Base-by-base conservation (phyloP, 768 basidiomycete genomes). In the Pleurotus ostreatus region DNA sequence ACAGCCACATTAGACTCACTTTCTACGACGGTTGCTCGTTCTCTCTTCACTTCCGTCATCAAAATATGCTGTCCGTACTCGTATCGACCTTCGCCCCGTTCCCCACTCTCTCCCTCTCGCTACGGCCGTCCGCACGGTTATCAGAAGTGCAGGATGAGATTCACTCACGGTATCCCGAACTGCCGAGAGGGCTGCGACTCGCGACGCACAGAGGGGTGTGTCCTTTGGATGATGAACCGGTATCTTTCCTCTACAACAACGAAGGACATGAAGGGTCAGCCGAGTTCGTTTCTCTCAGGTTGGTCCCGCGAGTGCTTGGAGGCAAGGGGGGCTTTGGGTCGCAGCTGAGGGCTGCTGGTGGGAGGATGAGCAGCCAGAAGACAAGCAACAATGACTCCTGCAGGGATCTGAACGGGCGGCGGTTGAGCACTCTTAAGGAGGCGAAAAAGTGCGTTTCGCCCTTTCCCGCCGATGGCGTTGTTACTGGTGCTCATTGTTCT, bases 261-360 rank as follows among this genome's bases (percentile, higher is more conserved):
- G 62, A 63, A 26, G 65, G 56, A n/a, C 56, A 68, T 5, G 63
- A 63, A 30, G 64, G 55, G 16, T 63, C 66, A 26, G 61, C 59
- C 5, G 66, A 67, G 4, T 60, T 89, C 23, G 74, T 93, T n/a
- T 77, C 80, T 2, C 74, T 98, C 1, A 80, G 92, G 0, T 76
- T 96, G n/a, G 74, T 80, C 1, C 88, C 92, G 0, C 77, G 86
- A 22, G 66, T 98, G 5, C 77, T 79, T 2, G 96, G 96, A 48
- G 97, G 97, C 16, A 99, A 98, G 72, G 96, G 97, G 68, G 97
- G 96, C 34, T 98, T 99, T 65, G 97, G 97, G 3, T 92, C 89
- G 15, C 94, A 98, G 75, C 78, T 99, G 61, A 83, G 97, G 69
- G 96, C 97, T 0, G 96, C 96, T 12, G 97, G 97, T 61, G 96